Evolutionary conservation across 306 rosid genomes (phyloP).

Genomic region (Comarum palustre): DNA sequence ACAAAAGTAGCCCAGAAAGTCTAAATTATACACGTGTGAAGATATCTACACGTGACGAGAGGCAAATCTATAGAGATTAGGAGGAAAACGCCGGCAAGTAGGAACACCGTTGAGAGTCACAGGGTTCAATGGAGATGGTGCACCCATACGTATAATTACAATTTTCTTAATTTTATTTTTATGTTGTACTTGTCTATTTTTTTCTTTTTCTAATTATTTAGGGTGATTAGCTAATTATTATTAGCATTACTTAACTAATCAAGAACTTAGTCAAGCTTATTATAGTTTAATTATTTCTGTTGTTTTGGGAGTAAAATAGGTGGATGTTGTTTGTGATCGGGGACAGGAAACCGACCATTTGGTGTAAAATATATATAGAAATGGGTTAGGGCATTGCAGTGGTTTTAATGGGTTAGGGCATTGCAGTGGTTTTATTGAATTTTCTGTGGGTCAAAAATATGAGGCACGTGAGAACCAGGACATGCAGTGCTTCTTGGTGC

Average conservation of each 20-base stretch:
- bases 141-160: constrained; percentile 28
- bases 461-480: constrained; percentile 20
- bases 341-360: constrained; percentile 51
- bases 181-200: no score
- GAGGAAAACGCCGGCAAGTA: constrained; percentile 26
- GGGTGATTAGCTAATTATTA: neutral
- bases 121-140: constrained; percentile 37
- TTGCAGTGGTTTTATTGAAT: constrained; percentile 26
- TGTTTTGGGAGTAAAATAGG: neutral
- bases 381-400: constrained; percentile 4
- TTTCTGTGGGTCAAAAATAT: constrained; percentile 14
- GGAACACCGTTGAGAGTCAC: constrained; percentile 25
- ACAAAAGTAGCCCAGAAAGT: no score
- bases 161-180: neutral
- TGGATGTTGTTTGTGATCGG: constrained; percentile 22
- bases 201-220: neutral
- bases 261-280: neutral
- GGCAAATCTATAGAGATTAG: neutral
- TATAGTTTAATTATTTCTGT: neutral
- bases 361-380: constrained; percentile 8
- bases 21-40: constrained; percentile 1
- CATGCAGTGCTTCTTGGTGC: neutral
- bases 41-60: constrained; percentile 24
- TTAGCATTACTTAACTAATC: neutral
- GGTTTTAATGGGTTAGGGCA: constrained; percentile 20